phyloP scores from a whole-genome alignment of 2,329 filamentous ascomycete genomes.

The Lachnellula cervina region DNA sequence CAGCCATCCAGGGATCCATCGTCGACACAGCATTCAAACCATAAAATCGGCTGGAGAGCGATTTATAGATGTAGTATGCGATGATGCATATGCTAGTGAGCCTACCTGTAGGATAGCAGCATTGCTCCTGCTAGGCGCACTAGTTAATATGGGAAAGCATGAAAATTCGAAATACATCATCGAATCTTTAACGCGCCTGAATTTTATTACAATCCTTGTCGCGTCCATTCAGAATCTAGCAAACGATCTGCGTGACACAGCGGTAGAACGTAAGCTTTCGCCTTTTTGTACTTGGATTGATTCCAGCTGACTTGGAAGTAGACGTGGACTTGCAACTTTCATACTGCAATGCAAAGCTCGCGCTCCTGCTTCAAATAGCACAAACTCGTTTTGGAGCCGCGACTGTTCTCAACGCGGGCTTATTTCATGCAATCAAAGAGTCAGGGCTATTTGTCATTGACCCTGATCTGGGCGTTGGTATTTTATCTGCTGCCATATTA shows the following conservation, averaged over 20 bases:
- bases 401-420: constrained; percentile 80
- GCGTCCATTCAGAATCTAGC: constrained; percentile 79
- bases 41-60: constrained; percentile 77
- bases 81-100: constrained; percentile 86
- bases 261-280: constrained; percentile 46
- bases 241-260: constrained; percentile 60
- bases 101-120: constrained; percentile 79
- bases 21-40: constrained; percentile 56
- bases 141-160: constrained; percentile 68
- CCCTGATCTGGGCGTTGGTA: constrained; percentile 79
- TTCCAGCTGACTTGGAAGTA: constrained; percentile 14
- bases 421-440: constrained; percentile 75
- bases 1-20: constrained; percentile 42
- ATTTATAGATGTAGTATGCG: constrained; percentile 80
- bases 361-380: constrained; percentile 76
- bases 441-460: constrained; percentile 86
- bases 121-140: constrained; percentile 72
- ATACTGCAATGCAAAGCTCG: constrained; percentile 66
- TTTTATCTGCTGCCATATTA: constrained; percentile 19
- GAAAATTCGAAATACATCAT: constrained; percentile 72
- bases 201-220: constrained; percentile 86
- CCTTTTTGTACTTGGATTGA: neutral
- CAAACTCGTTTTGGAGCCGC: constrained; percentile 81
- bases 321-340: constrained; percentile 35
- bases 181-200: constrained; percentile 74